phyloP scores from a whole-genome alignment of 192 early-diverging fungal genomes.

The Powellomyces hirtus region DNA sequence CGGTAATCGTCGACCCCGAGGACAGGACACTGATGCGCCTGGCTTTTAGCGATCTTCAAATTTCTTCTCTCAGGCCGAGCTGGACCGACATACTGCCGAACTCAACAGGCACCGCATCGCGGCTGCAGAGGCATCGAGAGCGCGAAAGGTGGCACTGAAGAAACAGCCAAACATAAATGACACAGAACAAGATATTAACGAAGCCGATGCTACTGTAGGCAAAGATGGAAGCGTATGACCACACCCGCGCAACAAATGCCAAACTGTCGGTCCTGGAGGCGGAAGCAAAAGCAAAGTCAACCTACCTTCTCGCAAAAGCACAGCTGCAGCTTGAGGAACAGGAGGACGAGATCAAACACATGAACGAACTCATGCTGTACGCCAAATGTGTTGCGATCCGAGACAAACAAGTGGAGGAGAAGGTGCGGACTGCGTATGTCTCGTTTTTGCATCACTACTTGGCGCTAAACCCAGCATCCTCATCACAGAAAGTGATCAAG shows the following conservation, averaged over 20 bases:
- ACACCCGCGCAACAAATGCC: slow-evolving; percentile 42
- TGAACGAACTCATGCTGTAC: slow-evolving; percentile 66
- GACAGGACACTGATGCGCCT: background rate
- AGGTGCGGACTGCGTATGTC: slow-evolving; percentile 29
- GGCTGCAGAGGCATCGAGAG: slow-evolving; percentile 41
- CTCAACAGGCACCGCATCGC: slow-evolving; percentile 27
- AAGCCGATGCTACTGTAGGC: slow-evolving; percentile 33
- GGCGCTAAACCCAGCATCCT: background rate
- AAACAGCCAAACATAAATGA: background rate
- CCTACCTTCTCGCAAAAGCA: slow-evolving; percentile 56
- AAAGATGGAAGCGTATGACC: slow-evolving; percentile 54
- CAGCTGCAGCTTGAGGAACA: slow-evolving; percentile 64
- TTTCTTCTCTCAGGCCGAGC: slow-evolving; percentile 28
- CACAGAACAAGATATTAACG: background rate
- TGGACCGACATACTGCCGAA: slow-evolving; percentile 32
- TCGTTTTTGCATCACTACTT: background rate
- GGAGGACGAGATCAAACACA: slow-evolving; percentile 66
- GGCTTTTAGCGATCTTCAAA: background rate
- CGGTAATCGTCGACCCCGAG: too few relatives aligned
- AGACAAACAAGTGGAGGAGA: slow-evolving; percentile 59
- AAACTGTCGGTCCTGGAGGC: slow-evolving; percentile 49
- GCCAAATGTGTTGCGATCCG: slow-evolving; percentile 65
- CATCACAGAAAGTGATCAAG: slow-evolving; percentile 48
- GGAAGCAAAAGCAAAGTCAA: slow-evolving; percentile 55
- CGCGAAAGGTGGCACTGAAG: slow-evolving; percentile 38